Evolutionary conservation across 352 stramenopile species (phyloP).

Genomic region (Phytophthora cryptogea): DNA sequence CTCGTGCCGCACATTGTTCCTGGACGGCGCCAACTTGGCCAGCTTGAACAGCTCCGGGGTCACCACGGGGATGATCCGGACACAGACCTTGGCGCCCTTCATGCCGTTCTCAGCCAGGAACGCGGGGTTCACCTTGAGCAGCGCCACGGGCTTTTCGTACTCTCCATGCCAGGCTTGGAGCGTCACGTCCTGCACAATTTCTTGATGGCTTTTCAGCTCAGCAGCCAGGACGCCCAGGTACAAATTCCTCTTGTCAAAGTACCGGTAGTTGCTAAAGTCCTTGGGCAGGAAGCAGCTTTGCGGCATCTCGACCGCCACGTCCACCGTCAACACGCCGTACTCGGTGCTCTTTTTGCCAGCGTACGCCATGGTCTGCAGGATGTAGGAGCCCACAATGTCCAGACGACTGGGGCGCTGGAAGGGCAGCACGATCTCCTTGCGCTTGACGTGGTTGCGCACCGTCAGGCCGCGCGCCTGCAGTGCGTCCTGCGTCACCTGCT

Average conservation of each 20-base stretch:
- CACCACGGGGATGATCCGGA: slow-evolving; percentile 79
- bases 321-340: slow-evolving; percentile 69
- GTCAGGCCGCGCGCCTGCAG: slow-evolving; percentile 59
- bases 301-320: slow-evolving; percentile 87
- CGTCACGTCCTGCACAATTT: slow-evolving; percentile 57
- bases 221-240: slow-evolving; percentile 80
- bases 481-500: slow-evolving; percentile 79
- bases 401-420: slow-evolving; percentile 78
- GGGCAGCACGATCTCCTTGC: slow-evolving; percentile 86
- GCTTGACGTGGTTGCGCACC: slow-evolving; percentile 76
- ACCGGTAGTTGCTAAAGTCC: slow-evolving; percentile 90
- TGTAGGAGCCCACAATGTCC: slow-evolving; percentile 89
- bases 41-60: slow-evolving; percentile 77
- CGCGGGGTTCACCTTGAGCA: slow-evolving; percentile 51
- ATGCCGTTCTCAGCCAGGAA: slow-evolving; percentile 50
- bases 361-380: slow-evolving; percentile 83
- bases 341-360: slow-evolving; percentile 49
- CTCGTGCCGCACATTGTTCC: slow-evolving; percentile 88
- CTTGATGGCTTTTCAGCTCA: slow-evolving; percentile 48
- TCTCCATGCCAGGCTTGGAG: slow-evolving; percentile 81
- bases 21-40: slow-evolving; percentile 73
- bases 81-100: slow-evolving; percentile 55
- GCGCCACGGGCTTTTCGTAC: slow-evolving; percentile 72
- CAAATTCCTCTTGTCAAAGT: slow-evolving; percentile 89
- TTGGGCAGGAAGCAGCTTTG: slow-evolving; percentile 82